Percentiles rank a stretch among this genome's conserved stretches.
phyloP scores from a whole-genome alignment of 768 basidiomycete genomes.

The Holtermanniella nyarrowii region DNA sequence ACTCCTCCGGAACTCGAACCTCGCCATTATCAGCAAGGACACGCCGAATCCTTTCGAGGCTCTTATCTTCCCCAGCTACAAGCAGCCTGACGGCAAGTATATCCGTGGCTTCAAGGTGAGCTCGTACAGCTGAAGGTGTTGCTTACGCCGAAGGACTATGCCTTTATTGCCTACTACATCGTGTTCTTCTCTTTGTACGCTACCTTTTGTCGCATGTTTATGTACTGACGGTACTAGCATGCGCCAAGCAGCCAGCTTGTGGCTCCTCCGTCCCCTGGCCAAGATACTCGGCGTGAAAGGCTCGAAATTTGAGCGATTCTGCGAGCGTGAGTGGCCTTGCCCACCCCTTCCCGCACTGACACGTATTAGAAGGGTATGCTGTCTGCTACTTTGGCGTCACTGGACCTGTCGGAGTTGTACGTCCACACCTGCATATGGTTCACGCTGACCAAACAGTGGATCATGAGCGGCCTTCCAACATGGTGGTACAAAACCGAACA shows the following conservation, averaged over 20 bases:
- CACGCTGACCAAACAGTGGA: constrained; percentile 48
- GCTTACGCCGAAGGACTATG: constrained; percentile 48
- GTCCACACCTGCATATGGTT: constrained; percentile 37
- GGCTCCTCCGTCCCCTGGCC: constrained; percentile 58
- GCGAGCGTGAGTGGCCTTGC: constrained; percentile 51
- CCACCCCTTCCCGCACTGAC: background rate
- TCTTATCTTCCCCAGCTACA: constrained; percentile 52
- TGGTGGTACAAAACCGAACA: constrained; percentile 60
- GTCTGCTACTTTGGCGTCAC: constrained; percentile 64
- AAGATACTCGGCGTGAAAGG: constrained; percentile 59
- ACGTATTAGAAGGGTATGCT: constrained; percentile 54
- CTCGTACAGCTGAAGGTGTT: background rate
- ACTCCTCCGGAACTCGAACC: constrained; percentile 40
- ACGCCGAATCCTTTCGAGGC: constrained; percentile 62
- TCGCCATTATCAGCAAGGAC: constrained; percentile 36
- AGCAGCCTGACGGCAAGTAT: constrained; percentile 43
- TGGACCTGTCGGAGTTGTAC: constrained; percentile 66
- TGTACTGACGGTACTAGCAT: constrained; percentile 38
- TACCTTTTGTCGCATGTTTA: background rate
- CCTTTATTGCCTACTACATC: constrained; percentile 72
- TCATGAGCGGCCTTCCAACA: constrained; percentile 72
- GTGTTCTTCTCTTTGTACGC: constrained; percentile 69
- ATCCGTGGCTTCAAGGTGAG: constrained; percentile 52
- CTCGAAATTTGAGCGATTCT: constrained; percentile 70
- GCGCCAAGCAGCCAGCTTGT: constrained; percentile 62